A percentile compares a stretch with the other conserved stretches of the same genome.
Conservation (phyloP, 345 rosid species). For the Euphorbia tirucalli region DNA sequence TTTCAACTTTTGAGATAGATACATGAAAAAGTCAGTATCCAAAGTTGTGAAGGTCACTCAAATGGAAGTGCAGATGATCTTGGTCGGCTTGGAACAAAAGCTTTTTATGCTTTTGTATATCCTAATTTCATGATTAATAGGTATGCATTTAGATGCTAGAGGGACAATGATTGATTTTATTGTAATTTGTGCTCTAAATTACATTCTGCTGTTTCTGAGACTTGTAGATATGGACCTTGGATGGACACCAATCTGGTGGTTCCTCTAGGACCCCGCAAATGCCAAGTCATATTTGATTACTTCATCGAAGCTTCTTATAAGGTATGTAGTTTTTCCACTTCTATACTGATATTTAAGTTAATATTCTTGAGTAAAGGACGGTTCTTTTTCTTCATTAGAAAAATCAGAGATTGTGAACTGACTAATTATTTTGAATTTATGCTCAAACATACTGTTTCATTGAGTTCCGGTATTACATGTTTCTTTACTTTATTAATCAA, state of each 20-base stretch:
- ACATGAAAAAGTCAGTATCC: constrained; percentile 76
- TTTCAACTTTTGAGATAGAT: constrained; percentile 36
- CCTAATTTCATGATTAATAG: constrained; percentile 97
- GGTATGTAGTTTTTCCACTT: constrained; percentile 35
- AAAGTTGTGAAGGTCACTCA: constrained; percentile 65
- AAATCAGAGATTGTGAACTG: not conserved
- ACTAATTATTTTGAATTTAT: not conserved
- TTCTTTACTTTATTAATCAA: too few species aligned
- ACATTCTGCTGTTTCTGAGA: not conserved
- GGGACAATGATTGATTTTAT: not conserved
- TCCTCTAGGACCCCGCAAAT: constrained; percentile 70
- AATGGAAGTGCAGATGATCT: constrained; percentile 33
- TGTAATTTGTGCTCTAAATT: not conserved
- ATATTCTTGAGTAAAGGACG: not conserved
- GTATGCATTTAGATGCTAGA: constrained; percentile 28
- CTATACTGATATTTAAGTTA: not conserved
- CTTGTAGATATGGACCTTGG: constrained; percentile 86
- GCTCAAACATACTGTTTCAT: not conserved
- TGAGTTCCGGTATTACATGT: not conserved
- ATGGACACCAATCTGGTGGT: constrained; percentile 89
- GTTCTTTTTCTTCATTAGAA: not conserved
- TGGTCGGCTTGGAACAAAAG: constrained; percentile 72
- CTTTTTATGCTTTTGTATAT: constrained; percentile 77
- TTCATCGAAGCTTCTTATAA: constrained; percentile 60
- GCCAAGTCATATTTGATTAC: constrained; percentile 81